Evolutionary conservation across 1,284 basidiomycete genomes (phyloP).

Genomic region (Naganishia albida): DNA sequence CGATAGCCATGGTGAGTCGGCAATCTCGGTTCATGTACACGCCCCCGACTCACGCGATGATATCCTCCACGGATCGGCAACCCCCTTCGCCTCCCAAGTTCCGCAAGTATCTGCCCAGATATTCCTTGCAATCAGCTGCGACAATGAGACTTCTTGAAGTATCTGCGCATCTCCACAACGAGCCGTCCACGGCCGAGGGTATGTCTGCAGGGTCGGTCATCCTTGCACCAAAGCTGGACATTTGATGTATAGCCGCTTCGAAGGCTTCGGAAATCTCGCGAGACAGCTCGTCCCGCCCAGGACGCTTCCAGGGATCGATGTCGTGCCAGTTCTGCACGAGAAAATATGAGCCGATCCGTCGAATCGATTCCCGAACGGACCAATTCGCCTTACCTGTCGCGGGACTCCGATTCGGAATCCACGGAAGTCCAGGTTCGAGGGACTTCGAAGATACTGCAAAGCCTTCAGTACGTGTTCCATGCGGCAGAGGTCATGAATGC

Average conservation of each 20-base stretch:
- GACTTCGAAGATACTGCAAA: conserved; percentile 20
- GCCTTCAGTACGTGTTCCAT: background rate
- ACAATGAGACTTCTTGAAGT: conserved; percentile 31
- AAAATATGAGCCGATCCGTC: background rate
- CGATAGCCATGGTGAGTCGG: background rate
- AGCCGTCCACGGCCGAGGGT: conserved; percentile 35
- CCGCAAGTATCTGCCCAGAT: conserved; percentile 30
- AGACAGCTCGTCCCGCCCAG: conserved; percentile 16
- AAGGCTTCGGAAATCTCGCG: conserved; percentile 34
- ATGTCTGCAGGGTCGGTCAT: conserved; percentile 35
- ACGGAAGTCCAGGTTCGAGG: background rate
- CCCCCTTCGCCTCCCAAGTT: conserved; percentile 32
- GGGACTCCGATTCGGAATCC: conserved; percentile 23
- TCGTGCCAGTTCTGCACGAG: conserved; percentile 27
- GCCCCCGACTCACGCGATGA: conserved; percentile 24
- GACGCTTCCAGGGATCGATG: conserved; percentile 31
- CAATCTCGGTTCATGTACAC: background rate
- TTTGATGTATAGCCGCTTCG: conserved; percentile 31
- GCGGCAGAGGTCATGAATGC: too few relatives aligned
- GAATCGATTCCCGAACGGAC: background rate
- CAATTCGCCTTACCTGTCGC: background rate
- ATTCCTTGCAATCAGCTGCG: conserved; percentile 35
- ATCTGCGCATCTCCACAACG: conserved; percentile 30
- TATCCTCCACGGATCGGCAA: conserved; percentile 30
- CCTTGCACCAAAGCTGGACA: conserved; percentile 31